Conservation (phyloP, 2,329 filamentous ascomycete species). For the Seiridium unicorne region DNA sequence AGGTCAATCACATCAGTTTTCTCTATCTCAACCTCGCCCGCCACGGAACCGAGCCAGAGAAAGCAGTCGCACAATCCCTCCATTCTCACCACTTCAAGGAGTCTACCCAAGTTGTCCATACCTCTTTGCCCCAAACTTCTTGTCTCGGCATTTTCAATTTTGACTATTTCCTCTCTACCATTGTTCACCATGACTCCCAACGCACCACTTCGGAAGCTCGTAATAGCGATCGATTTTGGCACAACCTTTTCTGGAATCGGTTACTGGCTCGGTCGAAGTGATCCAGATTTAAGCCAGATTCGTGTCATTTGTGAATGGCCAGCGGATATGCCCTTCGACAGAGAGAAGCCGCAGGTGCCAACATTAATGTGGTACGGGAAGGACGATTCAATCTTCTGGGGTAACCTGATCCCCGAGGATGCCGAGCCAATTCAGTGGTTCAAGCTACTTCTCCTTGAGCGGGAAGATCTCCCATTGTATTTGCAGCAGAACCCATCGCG, state of each 20-base stretch:
- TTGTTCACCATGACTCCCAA: neutral
- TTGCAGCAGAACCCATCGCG: neutral
- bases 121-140: neutral
- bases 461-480: neutral
- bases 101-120: neutral
- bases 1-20: neutral
- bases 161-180: neutral
- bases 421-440: neutral
- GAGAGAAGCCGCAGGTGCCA: neutral
- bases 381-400: neutral
- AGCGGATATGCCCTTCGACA: neutral
- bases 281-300: neutral
- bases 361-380: neutral
- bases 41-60: neutral
- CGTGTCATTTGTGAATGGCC: neutral
- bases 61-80: neutral
- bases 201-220: neutral
- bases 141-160: neutral
- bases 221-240: neutral
- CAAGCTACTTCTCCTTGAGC: slow-evolving; percentile 1
- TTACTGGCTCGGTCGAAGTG: neutral
- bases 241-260: neutral
- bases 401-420: neutral
- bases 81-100: neutral
- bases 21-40: neutral